Evolutionary conservation across 108 stramenopile genomes (phyloP), one percentile per base, ranked within the genome.

Genomic region (Discostella pseudostelligera): DNA sequence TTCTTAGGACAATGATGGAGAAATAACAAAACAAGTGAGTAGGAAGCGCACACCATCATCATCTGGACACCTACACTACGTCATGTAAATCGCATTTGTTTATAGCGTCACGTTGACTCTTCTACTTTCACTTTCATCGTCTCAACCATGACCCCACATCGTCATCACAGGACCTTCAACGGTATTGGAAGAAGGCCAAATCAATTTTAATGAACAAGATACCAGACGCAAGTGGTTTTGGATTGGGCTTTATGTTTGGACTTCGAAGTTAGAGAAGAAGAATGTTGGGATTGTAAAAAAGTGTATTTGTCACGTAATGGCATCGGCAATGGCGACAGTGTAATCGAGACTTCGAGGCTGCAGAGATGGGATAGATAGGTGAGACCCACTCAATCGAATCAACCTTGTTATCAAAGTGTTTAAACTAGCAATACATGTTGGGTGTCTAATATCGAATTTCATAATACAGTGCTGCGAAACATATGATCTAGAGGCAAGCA

Each of bases 191-290:
- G 36, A 87, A 86, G 67, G 64, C 87, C 67, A 90, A 87, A 76
- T 49, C 11, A n/a, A 76, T 90, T 26, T 57, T 97, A 79, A 83
- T 84, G 6, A 70, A 84, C 26, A 87, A 86, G 45, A 53, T 97
- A 51, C 94, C 94, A 11, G 67, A 76, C 50, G 90, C 90, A 21
- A 84, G 87, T 56, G 96, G 96, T 16, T 97, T 95, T 67, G 56
- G 70, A 5, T 63, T 91, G 43, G 94, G 96, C 17, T 95, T 97
- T 75, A 79, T 94, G 72, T 73, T 81, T 26, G 96, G 94, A 39
- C 68, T 94, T 47, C 74, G 68, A 44, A 21, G 55, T 47, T 73
- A 56, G 44, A 44, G n/a, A n/a, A n/a, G n/a, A n/a, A n/a, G n/a
- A n/a, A n/a, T n/a, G n/a, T n/a, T n/a, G n/a, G n/a, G n/a, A n/a